Evolutionary conservation across 2,329 filamentous ascomycete genomes (phyloP), one percentile per base, ranked within the genome.

Genomic region (Fusarium sp.): DNA sequence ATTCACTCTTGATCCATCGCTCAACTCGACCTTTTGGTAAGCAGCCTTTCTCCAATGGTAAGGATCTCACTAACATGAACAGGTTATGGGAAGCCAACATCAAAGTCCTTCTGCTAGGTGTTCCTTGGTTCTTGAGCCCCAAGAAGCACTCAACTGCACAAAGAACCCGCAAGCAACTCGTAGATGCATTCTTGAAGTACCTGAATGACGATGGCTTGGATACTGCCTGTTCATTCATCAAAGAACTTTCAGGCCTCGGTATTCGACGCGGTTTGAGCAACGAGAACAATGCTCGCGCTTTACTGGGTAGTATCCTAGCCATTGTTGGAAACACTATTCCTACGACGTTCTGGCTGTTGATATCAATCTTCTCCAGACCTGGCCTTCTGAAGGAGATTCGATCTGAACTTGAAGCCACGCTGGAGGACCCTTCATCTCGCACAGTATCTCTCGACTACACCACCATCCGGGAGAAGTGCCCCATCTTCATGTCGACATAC

Each of bases 281-380:
- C 8, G 69, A 71, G 23, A 71, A 71, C 11, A 71, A 71, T 48
- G 69, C 69, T 8, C 69, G 69, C 4, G 69, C 69, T 55, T 31
- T 71, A 1, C 47, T 71, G 3, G 69, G 69, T 1, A 69, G 65
- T 3, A 66, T 71, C 12, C 42, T 71, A 6, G 68, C 69, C 0
- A 71, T 71, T 33, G 61, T 71, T 2, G 69, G 69, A 16, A 71
- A 71, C 37, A 71, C 68, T 2, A 71, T 69, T 1, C 69, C 69
- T 0, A 71, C 68, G 3, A 64, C 69, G 1, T 70, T 70, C 2
- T 70, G 68, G 63, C 28, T 70, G 1, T 35, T 70, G 15, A 58
- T 68, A 13, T 56, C 44, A 3, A 60, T 66, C 29, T 70, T 57
- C 23, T 57, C 63, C 3, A 68, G 68, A 13, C 59, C 59, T 8